Conservation (phyloP, 768 basidiomycete genomes). For the Hirschioporus abietinus region DNA sequence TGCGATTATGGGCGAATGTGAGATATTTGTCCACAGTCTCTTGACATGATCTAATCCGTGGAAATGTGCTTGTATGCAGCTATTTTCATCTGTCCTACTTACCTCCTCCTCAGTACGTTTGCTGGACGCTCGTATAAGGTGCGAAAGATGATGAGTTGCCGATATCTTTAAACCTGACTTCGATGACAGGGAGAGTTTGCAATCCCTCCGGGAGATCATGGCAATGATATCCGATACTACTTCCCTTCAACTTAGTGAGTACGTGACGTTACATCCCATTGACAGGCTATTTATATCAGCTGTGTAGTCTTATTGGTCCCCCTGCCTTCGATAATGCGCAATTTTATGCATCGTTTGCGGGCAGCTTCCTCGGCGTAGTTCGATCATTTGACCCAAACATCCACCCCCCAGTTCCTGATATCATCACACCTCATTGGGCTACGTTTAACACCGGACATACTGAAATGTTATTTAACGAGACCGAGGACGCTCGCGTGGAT, state of each 20-base stretch:
- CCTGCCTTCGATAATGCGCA: constrained; percentile 27
- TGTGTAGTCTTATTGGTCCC: neutral
- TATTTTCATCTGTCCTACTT: constrained; percentile 31
- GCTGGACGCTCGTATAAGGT: constrained; percentile 28
- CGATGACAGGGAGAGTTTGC: constrained; percentile 26
- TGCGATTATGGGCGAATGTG: constrained; percentile 2
- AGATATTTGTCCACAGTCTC: neutral
- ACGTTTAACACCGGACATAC: constrained; percentile 2
- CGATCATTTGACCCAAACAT: constrained; percentile 12
- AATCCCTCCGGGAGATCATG: constrained; percentile 25
- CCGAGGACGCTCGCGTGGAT: neutral
- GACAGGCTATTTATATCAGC: neutral
- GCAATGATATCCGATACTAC: constrained; percentile 5
- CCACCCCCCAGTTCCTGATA: constrained; percentile 4
- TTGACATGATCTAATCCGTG: neutral
- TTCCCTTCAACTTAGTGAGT: constrained; percentile 2
- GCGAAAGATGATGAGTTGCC: neutral
- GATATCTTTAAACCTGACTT: neutral
- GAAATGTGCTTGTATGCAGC: constrained; percentile 18
- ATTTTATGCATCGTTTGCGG: constrained; percentile 32
- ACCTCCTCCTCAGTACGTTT: constrained; percentile 27
- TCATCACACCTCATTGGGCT: constrained; percentile 3
- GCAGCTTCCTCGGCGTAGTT: constrained; percentile 34
- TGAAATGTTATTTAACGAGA: constrained; percentile 11
- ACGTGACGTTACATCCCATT: neutral